These are phyloP conservation scores for Trametes gibbosa DNA, from an alignment of 768 basidiomycete genomes.

Conservation along the genomic window DNA sequence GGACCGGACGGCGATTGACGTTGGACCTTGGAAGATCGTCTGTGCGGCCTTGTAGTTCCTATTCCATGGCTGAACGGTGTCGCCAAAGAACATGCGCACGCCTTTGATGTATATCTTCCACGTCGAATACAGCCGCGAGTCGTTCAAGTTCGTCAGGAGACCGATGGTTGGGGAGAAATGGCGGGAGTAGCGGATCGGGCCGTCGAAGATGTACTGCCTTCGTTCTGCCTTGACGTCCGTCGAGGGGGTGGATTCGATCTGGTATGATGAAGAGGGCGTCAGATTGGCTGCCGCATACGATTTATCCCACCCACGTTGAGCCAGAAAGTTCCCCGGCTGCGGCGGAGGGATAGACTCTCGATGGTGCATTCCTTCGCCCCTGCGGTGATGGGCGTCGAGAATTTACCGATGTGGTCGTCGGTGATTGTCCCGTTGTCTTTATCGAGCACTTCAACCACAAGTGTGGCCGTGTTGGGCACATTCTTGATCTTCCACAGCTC, in stretches of 20 bases:
- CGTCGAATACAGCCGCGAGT: constrained; percentile 67
- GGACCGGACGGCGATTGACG: constrained; percentile 60
- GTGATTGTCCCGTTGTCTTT: constrained; percentile 58
- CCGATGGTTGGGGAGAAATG: constrained; percentile 74
- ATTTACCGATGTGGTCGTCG: constrained; percentile 66
- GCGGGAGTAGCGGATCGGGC: constrained; percentile 67
- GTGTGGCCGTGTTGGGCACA: constrained; percentile 59
- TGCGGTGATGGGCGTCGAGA: constrained; percentile 48
- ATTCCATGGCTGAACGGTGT: constrained; percentile 66
- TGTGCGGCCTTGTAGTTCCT: constrained; percentile 65
- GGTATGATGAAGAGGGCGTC: neutral
- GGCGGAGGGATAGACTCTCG: constrained; percentile 47
- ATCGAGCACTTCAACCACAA: constrained; percentile 63
- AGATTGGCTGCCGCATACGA: neutral
- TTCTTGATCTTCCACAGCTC: constrained; percentile 72
- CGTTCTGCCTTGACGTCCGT: constrained; percentile 35
- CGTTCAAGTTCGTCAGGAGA: constrained; percentile 56
- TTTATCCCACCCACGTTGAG: constrained; percentile 48
- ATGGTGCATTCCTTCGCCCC: constrained; percentile 69
- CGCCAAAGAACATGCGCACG: constrained; percentile 56
- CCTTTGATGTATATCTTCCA: constrained; percentile 73
- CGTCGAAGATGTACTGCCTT: constrained; percentile 66
- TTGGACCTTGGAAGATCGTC: constrained; percentile 63
- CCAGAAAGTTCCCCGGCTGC: constrained; percentile 62
- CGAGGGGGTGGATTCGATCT: constrained; percentile 59